These are phyloP conservation scores for Periconia sp. DNA, from an alignment of 2,329 filamentous ascomycete genomes.

Conservation along the genomic window DNA sequence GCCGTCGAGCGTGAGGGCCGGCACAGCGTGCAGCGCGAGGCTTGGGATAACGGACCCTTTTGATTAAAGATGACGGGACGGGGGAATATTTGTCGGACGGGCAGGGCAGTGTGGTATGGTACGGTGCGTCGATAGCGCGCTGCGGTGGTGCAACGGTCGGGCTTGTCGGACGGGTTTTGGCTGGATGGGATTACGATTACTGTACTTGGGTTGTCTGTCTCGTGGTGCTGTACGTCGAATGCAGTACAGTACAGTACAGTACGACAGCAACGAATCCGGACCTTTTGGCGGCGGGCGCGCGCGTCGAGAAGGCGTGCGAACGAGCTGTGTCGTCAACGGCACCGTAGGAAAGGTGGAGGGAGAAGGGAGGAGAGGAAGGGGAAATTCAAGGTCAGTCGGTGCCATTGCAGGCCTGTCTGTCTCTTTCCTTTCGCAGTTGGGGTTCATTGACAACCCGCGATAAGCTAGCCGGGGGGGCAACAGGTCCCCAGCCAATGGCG, in stretches of 20 bases:
- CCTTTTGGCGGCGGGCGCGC: slow-evolving; percentile 1
- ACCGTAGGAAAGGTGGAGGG: slow-evolving; percentile 12
- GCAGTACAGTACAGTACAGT: not conserved
- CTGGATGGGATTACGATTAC: not conserved
- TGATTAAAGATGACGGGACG: slow-evolving; percentile 9
- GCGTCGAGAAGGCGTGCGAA: slow-evolving; percentile 12
- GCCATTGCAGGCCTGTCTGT: no score
- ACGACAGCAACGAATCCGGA: not conserved
- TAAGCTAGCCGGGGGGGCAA: not conserved
- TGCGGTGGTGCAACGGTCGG: slow-evolving; percentile 25
- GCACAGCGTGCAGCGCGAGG: slow-evolving; percentile 5
- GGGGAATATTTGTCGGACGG: slow-evolving; percentile 1
- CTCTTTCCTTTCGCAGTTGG: no score
- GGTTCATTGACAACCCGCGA: no score
- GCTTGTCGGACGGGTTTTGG: slow-evolving; percentile 10
- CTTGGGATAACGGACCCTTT: slow-evolving; percentile 10
- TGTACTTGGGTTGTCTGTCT: not conserved
- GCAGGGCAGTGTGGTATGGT: no score
- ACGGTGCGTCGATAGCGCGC: not conserved
- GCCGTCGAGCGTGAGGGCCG: no score
- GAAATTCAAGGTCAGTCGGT: slow-evolving; percentile 2
- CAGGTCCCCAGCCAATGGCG: slow-evolving; percentile 2
- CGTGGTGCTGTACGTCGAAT: no score
- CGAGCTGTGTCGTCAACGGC: slow-evolving; percentile 31
- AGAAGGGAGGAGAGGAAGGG: slow-evolving; percentile 19